Evolutionary conservation across 495 filamentous ascomycete species (phyloP).

Genomic region (Massariosphaeria phaeospora): DNA sequence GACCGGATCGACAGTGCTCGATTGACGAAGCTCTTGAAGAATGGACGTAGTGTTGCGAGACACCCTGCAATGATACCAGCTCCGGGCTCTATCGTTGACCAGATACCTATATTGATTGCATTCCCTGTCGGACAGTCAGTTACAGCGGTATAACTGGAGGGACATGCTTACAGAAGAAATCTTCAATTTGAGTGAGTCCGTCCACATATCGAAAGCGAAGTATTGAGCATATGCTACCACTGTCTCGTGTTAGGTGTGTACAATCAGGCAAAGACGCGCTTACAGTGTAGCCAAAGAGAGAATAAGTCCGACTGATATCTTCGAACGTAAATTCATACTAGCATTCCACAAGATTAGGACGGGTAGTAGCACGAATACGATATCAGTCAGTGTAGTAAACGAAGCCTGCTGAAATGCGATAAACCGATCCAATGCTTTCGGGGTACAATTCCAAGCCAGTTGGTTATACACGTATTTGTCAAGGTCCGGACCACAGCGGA

Average conservation of each 20-base stretch:
- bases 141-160: too few relatives aligned
- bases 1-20: constrained; percentile 16
- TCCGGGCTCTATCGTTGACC: constrained; percentile 37
- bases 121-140: constrained; percentile 24
- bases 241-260: constrained; percentile 4
- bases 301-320: constrained; percentile 38
- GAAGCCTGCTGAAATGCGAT: constrained; percentile 33
- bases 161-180: constrained; percentile 36
- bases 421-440: constrained; percentile 12
- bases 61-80: constrained; percentile 36
- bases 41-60: constrained; percentile 35
- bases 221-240: constrained; percentile 36
- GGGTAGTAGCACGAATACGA: constrained; percentile 34
- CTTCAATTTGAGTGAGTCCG: constrained; percentile 27
- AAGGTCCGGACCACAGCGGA: constrained; percentile 34
- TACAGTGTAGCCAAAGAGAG: constrained; percentile 34
- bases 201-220: constrained; percentile 35
- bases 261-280: neutral
- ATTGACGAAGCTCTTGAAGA: constrained; percentile 21
- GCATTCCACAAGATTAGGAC: constrained; percentile 34
- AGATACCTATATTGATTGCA: constrained; percentile 33
- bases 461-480: constrained; percentile 26
- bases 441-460: constrained; percentile 28
- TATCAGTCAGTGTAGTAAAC: constrained; percentile 34
- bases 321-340: constrained; percentile 34